phyloP scores from a whole-genome alignment of 106 monocot genomes.

The Cymbidium sinense region DNA sequence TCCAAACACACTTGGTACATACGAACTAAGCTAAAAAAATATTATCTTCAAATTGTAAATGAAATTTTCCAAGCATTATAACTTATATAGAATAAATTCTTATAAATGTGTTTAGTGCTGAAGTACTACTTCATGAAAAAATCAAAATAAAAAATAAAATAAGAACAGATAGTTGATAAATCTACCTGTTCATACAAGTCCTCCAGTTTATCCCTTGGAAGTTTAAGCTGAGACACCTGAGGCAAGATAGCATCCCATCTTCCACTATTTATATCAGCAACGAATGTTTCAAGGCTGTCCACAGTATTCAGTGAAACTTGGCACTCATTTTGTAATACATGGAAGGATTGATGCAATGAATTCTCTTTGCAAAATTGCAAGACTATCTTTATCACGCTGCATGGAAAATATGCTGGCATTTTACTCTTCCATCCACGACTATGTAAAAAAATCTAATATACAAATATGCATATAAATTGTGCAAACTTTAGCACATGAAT shows the following conservation, averaged over 20 bases:
- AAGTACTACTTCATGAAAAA: background rate
- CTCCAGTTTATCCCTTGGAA: slow-evolving; percentile 85
- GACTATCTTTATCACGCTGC: slow-evolving; percentile 93
- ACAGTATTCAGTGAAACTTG: slow-evolving; percentile 94
- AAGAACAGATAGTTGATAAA: background rate
- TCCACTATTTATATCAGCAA: slow-evolving; percentile 76
- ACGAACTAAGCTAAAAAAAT: background rate
- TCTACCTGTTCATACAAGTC: slow-evolving; percentile 87
- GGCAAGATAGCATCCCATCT: slow-evolving; percentile 90
- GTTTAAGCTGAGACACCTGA: slow-evolving; percentile 86
- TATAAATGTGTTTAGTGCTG: background rate
- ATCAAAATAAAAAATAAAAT: background rate
- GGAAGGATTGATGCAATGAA: slow-evolving; percentile 85
- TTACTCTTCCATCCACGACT: background rate
- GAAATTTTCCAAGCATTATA: background rate
- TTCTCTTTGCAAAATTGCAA: slow-evolving; percentile 98
- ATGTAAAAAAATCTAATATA: background rate
- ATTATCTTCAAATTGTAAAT: background rate
- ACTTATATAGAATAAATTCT: too few relatives aligned
- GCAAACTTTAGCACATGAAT: background rate
- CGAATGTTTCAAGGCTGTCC: slow-evolving; percentile 84
- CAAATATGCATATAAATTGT: background rate
- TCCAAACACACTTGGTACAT: too few relatives aligned
- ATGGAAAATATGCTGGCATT: slow-evolving; percentile 6
- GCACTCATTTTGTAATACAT: slow-evolving; percentile 82